Evolutionary conservation across 2,329 filamentous ascomycete species (phyloP), one percentile per base, ranked within the genome.

Genomic region (Escovopsis sp.): DNA sequence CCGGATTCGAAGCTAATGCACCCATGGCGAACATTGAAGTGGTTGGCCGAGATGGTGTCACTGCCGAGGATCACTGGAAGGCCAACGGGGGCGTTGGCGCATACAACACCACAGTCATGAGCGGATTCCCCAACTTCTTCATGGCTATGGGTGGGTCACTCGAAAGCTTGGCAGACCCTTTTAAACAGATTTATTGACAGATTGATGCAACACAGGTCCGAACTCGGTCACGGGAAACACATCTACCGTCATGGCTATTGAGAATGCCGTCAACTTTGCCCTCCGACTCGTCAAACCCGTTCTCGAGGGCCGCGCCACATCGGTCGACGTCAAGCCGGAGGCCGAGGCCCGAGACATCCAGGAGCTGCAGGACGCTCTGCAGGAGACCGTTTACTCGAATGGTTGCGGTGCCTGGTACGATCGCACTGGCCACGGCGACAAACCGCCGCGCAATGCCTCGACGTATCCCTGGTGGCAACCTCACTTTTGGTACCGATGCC

Each of bases 81-180:
- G 60, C 65, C 16, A 65, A 71, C 40, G 75, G 74, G n/a, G 78
- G 77, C 0, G 61, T 72, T 0, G 73, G 72, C 46, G 78, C 76
- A 0, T 82, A 82, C 52, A 68, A 74, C 42, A 70, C 69, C 16
- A 68, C 68, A 2, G 66, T 68, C 2, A 59, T 80, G 55, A 71
- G 71, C 47, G 70, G 70, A 0, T 79, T 79, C 50, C 77, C 77
- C 2, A 81, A 81, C 51, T 74, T 80, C 50, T 80, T 81, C 57
- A 63, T 79, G 43, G 57, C 80, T 0, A 68, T 77, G 34, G 76
- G 63, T 58, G 39, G 45, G 53, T 47, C 31, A 11, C 13, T 20
- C 3, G 20, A 20, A 20, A 20, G 20, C 9, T 2, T 5, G 9
- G 5, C 20, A 20, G 20, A 20, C 7, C 14, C 3, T 20, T 7